Conservation (phyloP, 345 rosid genomes). For the Psidium friedrichsthalianum region DNA sequence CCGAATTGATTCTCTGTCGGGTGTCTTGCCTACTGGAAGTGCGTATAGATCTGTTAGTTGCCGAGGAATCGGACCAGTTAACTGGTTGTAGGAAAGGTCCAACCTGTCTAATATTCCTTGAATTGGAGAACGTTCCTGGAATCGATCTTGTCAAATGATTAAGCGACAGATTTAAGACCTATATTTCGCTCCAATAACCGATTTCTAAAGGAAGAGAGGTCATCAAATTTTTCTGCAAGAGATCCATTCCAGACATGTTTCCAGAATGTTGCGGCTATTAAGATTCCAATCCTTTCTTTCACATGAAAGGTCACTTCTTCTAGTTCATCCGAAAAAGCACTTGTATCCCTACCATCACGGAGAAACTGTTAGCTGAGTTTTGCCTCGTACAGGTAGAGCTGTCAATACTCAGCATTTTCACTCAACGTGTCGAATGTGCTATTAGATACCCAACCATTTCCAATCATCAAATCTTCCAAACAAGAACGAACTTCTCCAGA, state of each 20-base stretch:
- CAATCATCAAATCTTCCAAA: background rate
- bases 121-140: conserved; percentile 11
- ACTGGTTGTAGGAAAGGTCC: conserved; percentile 15
- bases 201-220: background rate
- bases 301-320: background rate
- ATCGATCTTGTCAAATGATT: conserved; percentile 6
- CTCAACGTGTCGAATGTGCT: background rate
- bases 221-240: background rate
- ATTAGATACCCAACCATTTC: background rate
- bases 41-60: background rate
- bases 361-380: background rate
- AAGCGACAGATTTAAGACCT: conserved; percentile 10
- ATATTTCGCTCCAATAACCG: background rate
- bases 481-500: background rate
- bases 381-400: background rate
- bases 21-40: conserved; percentile 4
- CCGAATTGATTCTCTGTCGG: conserved; percentile 4
- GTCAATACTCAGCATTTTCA: background rate
- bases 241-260: background rate
- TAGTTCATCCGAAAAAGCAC: background rate
- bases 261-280: background rate
- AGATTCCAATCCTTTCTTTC: background rate
- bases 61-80: conserved; percentile 6
- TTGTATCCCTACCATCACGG: background rate
- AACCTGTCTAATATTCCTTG: conserved; percentile 16